phyloP scores from a whole-genome alignment of 768 basidiomycete species.

The Chalciporus piperatus region DNA sequence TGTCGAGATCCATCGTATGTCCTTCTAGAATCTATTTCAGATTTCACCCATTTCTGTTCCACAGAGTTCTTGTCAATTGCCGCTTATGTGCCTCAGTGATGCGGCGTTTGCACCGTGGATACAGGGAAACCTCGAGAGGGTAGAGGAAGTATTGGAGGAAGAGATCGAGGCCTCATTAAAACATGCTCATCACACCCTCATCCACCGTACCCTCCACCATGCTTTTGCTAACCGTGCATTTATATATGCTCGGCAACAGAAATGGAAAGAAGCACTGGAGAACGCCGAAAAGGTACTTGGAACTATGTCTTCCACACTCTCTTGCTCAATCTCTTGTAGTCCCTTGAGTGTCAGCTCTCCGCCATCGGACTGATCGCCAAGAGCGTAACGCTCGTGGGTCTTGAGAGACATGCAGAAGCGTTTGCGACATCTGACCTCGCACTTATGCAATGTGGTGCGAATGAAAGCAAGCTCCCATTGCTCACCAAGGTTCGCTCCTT shows the following conservation, averaged over 20 bases:
- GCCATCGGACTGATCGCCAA: constrained; percentile 5
- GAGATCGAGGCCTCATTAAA: too few species aligned
- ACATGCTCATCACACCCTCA: too few species aligned
- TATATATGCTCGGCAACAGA: not conserved
- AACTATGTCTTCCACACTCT: not conserved
- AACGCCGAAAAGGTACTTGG: constrained; percentile 6
- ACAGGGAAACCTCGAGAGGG: too few species aligned
- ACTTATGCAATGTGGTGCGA: not conserved
- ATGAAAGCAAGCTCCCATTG: not conserved
- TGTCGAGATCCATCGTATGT: too few species aligned
- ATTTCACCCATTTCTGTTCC: too few species aligned
- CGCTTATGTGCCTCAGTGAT: too few species aligned
- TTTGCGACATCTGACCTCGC: constrained; percentile 5
- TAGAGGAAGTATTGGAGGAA: too few species aligned
- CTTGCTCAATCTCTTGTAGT: not conserved
- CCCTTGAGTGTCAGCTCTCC: not conserved
- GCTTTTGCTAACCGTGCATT: constrained; percentile 4
- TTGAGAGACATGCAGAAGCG: not conserved
- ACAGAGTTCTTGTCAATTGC: too few species aligned
- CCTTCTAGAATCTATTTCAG: too few species aligned
- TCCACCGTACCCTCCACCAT: too few species aligned
- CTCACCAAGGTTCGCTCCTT: constrained; percentile 10
- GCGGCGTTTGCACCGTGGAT: too few species aligned
- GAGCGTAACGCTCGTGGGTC: not conserved
- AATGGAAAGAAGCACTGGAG: not conserved